Evolutionary conservation across 1,284 basidiomycete species (phyloP), one percentile per base, ranked within the genome.

Genomic region (Pholiota adiposa): DNA sequence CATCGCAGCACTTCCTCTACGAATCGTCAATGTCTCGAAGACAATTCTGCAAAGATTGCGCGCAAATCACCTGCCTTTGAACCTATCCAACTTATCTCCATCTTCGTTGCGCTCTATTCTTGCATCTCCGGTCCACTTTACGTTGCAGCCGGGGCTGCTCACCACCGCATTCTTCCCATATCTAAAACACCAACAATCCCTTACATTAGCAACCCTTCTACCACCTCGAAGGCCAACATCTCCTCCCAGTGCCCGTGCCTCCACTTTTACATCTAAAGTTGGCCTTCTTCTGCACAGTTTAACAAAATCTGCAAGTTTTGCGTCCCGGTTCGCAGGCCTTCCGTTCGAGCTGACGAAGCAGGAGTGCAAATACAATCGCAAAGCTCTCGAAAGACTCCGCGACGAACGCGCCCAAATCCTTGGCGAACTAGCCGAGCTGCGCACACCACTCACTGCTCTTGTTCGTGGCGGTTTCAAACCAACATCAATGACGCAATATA

Each of bases 101-200:
- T 75, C 80, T 2, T 82, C 83, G 18, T 69, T 90, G 1, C 77
- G 78, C 46, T 73, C 70, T 43, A 68, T 87, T 8, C 83, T 89
- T 61, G 79, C 82, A 6, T 72, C 81, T 5, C 69, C 70, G 3
- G 70, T 63, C 25, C 44, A 59, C 11, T 49, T 73, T 49, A 69
- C 73, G 33, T 70, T 80, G 43, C 82, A 77, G 31, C 82, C 84
- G 2, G 80, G 79, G 48, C 67, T 76, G 33, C 70, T 90, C 27
- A 76, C 79, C 3, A 77, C 80, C n/a, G 76, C 83, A 4, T 75
- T 89, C 50, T 92, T 90, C 71, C 89, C 89, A 16, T 85, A 88
- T 69, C 75, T 88, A 27, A 66, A 59, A 23, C 61, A 68, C 14
- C 70, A 72, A 56, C 61, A 49, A 38, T 59, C 69, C 1, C 60